phyloP scores from a whole-genome alignment of 2,329 filamentous ascomycete genomes.

The Colletotrichum chlorophyti region DNA sequence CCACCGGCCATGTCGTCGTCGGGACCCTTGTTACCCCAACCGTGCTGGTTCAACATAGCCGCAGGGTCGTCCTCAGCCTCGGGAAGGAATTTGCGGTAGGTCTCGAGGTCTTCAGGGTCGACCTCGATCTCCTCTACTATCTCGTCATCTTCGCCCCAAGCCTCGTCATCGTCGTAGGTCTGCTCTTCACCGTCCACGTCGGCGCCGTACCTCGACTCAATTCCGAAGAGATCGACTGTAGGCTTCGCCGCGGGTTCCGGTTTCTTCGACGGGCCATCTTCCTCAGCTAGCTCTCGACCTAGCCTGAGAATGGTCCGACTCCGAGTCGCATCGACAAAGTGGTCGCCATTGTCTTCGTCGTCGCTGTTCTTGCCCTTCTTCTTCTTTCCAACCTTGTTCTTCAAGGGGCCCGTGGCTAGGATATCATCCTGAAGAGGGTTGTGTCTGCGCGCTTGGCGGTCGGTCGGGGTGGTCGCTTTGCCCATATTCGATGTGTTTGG shows the following conservation, averaged over 20 bases:
- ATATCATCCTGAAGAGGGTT: slow-evolving; percentile 93
- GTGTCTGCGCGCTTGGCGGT: slow-evolving; percentile 72
- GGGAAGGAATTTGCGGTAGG: slow-evolving; percentile 89
- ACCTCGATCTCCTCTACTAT: slow-evolving; percentile 78
- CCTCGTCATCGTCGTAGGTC: slow-evolving; percentile 63
- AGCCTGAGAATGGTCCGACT: slow-evolving; percentile 89
- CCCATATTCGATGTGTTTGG: slow-evolving; percentile 66
- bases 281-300: slow-evolving; percentile 85
- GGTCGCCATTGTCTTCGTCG: slow-evolving; percentile 66
- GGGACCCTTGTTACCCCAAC: slow-evolving; percentile 56
- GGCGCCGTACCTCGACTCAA: slow-evolving; percentile 76
- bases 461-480: slow-evolving; percentile 71
- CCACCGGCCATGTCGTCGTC: slow-evolving; percentile 51
- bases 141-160: slow-evolving; percentile 82
- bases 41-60: slow-evolving; percentile 66
- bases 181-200: slow-evolving; percentile 56
- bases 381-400: slow-evolving; percentile 77
- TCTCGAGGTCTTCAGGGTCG: slow-evolving; percentile 86
- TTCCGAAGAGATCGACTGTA: slow-evolving; percentile 72
- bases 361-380: slow-evolving; percentile 71
- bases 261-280: slow-evolving; percentile 65
- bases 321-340: slow-evolving; percentile 86
- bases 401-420: slow-evolving; percentile 70
- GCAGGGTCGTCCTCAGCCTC: slow-evolving; percentile 71
- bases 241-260: slow-evolving; percentile 47